These are phyloP conservation scores for Candida patagonica DNA, from an alignment of 805 yeast genomes.

Conservation along the genomic window DNA sequence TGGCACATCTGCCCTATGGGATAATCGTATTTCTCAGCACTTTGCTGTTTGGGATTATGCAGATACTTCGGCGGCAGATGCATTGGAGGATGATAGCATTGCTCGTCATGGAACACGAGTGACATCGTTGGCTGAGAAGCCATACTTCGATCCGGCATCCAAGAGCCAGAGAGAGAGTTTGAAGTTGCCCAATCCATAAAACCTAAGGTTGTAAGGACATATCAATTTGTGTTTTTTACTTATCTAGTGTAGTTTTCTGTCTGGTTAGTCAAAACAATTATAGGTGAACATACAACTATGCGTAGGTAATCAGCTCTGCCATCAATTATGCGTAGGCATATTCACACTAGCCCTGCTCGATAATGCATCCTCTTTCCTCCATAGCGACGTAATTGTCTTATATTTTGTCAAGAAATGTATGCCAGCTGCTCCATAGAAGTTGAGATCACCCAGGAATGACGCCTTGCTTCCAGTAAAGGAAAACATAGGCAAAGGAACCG, in stretches of 20 bases:
- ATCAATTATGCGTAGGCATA: constrained; percentile 53
- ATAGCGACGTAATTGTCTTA: constrained; percentile 61
- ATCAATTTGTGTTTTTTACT: no score
- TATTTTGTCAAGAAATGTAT: constrained; percentile 62
- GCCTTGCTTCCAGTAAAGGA: constrained; percentile 71
- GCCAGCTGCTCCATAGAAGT: constrained; percentile 74
- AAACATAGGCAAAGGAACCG: constrained; percentile 75
- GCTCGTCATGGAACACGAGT: constrained; percentile 35
- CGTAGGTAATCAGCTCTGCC: no score
- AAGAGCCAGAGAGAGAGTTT: constrained; percentile 11
- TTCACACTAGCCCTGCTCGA: constrained; percentile 47
- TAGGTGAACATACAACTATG: no score
- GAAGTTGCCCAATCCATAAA: constrained; percentile 4
- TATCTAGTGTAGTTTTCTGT: no score
- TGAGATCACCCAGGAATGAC: constrained; percentile 69
- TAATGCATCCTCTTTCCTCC: constrained; percentile 47
- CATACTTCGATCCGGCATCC: constrained; percentile 34
- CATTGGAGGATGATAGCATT: not conserved
- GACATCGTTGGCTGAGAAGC: constrained; percentile 47
- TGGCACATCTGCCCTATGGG: constrained; percentile 52
- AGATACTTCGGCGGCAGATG: not conserved
- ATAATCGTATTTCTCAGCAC: constrained; percentile 48
- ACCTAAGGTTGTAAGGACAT: no score
- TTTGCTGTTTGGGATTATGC: constrained; percentile 44
- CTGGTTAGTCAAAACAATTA: no score